Percentiles rank a stretch among this genome's conserved stretches.
phyloP scores from a whole-genome alignment of 495 filamentous ascomycete genomes.

The Tirmania nivea region DNA sequence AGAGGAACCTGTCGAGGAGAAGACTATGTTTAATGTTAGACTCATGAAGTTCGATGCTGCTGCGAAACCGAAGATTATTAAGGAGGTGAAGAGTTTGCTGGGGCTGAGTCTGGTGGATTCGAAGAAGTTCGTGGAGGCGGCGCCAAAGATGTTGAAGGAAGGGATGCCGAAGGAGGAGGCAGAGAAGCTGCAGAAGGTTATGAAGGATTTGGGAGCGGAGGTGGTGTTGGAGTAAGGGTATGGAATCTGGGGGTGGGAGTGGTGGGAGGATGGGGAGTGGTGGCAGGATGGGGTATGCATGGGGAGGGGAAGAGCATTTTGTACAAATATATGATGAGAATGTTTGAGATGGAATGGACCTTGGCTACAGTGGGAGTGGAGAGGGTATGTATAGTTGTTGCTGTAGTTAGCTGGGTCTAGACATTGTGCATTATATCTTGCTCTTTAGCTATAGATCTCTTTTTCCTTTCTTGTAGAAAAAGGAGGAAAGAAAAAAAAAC shows the following conservation, averaged over 20 bases:
- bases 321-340: not conserved
- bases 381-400: no score
- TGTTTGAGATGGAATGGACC: no score
- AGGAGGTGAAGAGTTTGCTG: constrained; percentile 93
- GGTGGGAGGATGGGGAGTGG: not conserved
- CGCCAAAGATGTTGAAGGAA: constrained; percentile 96
- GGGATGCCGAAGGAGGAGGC: constrained; percentile 93
- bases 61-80: constrained; percentile 96
- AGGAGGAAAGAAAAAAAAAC: not conserved
- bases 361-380: no score
- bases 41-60: constrained; percentile 67
- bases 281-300: not conserved
- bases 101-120: constrained; percentile 93
- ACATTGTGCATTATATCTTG: no score
- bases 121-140: constrained; percentile 99
- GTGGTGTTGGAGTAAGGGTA: constrained; percentile 63
- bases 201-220: constrained; percentile 80
- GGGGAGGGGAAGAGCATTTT: not conserved
- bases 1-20: constrained; percentile 62
- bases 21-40: constrained; percentile 93
- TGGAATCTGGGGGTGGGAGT: not conserved
- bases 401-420: no score
- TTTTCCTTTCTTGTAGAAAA: no score
- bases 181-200: constrained; percentile 86
- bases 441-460: no score